Conservation (phyloP, 1,139 yeast genomes). For the Scheffersomyces insectosa region DNA sequence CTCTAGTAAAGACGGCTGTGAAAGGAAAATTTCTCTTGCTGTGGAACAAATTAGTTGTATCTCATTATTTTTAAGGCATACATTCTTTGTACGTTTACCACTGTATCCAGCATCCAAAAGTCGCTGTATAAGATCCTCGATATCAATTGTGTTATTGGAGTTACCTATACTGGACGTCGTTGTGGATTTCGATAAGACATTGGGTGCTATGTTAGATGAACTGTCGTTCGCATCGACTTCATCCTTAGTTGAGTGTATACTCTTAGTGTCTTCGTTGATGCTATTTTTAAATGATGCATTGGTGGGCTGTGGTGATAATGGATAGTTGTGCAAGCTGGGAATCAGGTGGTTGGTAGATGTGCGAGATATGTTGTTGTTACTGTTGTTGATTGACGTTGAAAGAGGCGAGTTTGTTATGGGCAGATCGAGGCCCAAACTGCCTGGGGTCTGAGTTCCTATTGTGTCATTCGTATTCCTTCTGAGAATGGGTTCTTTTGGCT, state of each 20-base stretch:
- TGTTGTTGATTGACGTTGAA: conserved; percentile 5
- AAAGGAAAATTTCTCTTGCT: conserved; percentile 83
- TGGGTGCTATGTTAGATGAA: conserved; percentile 9
- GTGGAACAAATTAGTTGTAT: conserved; percentile 82
- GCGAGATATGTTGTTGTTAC: conserved; percentile 19
- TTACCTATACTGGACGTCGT: conserved; percentile 10
- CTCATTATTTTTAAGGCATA: conserved; percentile 85
- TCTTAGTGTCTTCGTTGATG: conserved; percentile 5
- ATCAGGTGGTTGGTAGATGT: conserved; percentile 41
- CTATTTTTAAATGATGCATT: conserved; percentile 9
- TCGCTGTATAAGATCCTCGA: conserved; percentile 88
- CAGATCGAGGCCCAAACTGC: neutral
- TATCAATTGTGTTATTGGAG: conserved; percentile 47
- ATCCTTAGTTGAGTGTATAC: conserved; percentile 1
- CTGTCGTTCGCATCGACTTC: conserved; percentile 1
- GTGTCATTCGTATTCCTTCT: conserved; percentile 41
- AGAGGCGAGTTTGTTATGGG: neutral
- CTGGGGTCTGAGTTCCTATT: neutral
- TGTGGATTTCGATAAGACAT: conserved; percentile 12
- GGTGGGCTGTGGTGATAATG: conserved; percentile 27
- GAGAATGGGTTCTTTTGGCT: conserved; percentile 70
- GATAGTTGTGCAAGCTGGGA: conserved; percentile 18
- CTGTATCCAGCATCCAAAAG: conserved; percentile 93
- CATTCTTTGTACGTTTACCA: conserved; percentile 86
- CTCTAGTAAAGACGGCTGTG: conserved; percentile 88